Evolutionary conservation across 495 filamentous ascomycete species (phyloP), one percentile per base, ranked within the genome.

Genomic region (Bombardia bombarda): DNA sequence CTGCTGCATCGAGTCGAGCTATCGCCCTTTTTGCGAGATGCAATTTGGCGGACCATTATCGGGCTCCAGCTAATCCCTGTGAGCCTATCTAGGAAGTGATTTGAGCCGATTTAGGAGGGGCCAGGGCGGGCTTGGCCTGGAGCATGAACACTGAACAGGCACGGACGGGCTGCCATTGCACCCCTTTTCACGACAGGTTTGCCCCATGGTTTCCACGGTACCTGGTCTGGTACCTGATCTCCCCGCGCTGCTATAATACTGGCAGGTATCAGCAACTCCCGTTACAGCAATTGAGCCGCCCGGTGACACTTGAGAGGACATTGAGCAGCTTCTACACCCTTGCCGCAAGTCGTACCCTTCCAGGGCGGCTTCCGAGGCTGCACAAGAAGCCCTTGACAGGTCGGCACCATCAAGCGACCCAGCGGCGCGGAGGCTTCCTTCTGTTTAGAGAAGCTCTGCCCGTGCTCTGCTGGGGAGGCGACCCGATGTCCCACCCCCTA

Each of bases 21-120:
- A 40, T 55, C 52, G 43, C 49, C 52, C 49, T 44, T 51, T 52
- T 47, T 21, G n/a, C 26, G 38, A 53, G 53, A 50, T 48, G 52
- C 55, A 62, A 60, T 61, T 62, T 56, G 45, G 47, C 50, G 50
- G 52, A 56, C 54, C 57, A 56, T 47, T 52, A 49, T 47, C 42
- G 42, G 60, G 46, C 52, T 50, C 57, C 55, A 55, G 53, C 53
- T 40, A 41, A 61, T 59, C 58, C 58, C 46, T 56, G 52, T 43
- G 39, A 43, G 21, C 18, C 31, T 38, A 46, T 45, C 46, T 41
- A 38, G 38, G 33, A 44, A 32, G 41, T 42, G 32, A 44, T 52
- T 33, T 46, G 45, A 54, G 43, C 58, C 52, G 50, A 48, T 56
- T 60, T 45, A 20, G 55, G 47, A 33, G 21, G 36, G 44, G 35